Evolutionary conservation across 116 monocot genomes (phyloP), one percentile per base, ranked within the genome.

Genomic region (Papilionanthe hybrid): DNA sequence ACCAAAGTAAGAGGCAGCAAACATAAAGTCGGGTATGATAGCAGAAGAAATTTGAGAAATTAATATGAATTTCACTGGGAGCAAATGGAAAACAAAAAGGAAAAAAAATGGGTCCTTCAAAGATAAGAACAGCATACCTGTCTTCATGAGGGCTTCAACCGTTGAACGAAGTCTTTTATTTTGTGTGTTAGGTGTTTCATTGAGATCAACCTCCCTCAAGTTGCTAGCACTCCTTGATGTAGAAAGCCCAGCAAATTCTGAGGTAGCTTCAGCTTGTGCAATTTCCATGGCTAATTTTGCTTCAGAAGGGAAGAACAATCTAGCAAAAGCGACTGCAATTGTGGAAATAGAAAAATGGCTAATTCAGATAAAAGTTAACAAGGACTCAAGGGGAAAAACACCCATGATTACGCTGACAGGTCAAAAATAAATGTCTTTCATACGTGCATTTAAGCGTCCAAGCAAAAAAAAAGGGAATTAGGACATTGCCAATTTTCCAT

Each of bases 261-360:
- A 75, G 23, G 89, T 90, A 28, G 78, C 71, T 9, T 91, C 98
- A 30, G 90, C 94, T 49, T 94, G 88, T 15, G 98, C 92, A 72
- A 98, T 94, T 89, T 94, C 79, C 98, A 94, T 98, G 72, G 93
- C 98, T 49, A 91, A 48, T 83, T 94, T 98, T n/a, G 98, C 98
- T 81, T 98, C 94, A 55, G 84, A 75, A 49, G 98, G 98, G 73
- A 94, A 98, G 83, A 98, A 86, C 60, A 98, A 65, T 84, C 86
- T 92, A 9, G 98, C 98, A 86, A 98, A 91, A 77, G 90, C 91
- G 86, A 98, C 98, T 98, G 84, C 43, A 88, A 5, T 82, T 23
- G 67, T 11, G 77, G 27, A 75, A 41, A 53, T 13, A 53, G 17
- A 4, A 53, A 53, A 53, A 53, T 53, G 15, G 4, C 3, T 53